phyloP scores from a whole-genome alignment of 2,329 filamentous ascomycete genomes.

The Rutstroemia sydowiana region DNA sequence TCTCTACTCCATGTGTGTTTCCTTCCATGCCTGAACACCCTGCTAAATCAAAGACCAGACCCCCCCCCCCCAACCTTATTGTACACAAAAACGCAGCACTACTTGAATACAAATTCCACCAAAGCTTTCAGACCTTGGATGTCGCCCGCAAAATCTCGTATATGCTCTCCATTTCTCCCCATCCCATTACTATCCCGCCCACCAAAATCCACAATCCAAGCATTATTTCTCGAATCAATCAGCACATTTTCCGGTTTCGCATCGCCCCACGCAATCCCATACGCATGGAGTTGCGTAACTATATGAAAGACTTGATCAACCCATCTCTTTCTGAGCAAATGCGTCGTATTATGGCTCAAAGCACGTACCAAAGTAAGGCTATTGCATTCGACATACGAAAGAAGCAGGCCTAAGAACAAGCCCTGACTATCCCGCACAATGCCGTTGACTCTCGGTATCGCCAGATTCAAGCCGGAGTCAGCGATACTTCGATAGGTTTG shows the following conservation, averaged over 20 bases:
- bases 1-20: too few relatives aligned
- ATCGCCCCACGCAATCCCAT: conserved; percentile 22
- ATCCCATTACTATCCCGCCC: conserved; percentile 18
- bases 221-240: conserved; percentile 14
- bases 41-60: too few relatives aligned
- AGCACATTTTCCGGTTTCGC: conserved; percentile 21
- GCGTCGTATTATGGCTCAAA: conserved; percentile 10
- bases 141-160: conserved; percentile 21
- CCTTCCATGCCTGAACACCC: too few relatives aligned
- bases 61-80: too few relatives aligned
- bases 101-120: neutral
- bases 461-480: neutral
- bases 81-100: too few relatives aligned
- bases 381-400: conserved; percentile 18
- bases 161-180: conserved; percentile 15
- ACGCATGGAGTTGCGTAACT: conserved; percentile 13
- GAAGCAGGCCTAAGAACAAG: conserved; percentile 16
- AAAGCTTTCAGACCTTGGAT: conserved; percentile 15
- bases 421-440: conserved; percentile 15
- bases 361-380: conserved; percentile 15
- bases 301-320: conserved; percentile 15
- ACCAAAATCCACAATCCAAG: conserved; percentile 24
- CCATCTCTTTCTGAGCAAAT: conserved; percentile 18
- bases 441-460: conserved; percentile 11
- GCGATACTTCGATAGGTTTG: neutral